Percentiles rank a stretch among this genome's conserved stretches.
Evolutionary conservation across 305 asterid species (phyloP).

Genomic region (Plantago coronopus): DNA sequence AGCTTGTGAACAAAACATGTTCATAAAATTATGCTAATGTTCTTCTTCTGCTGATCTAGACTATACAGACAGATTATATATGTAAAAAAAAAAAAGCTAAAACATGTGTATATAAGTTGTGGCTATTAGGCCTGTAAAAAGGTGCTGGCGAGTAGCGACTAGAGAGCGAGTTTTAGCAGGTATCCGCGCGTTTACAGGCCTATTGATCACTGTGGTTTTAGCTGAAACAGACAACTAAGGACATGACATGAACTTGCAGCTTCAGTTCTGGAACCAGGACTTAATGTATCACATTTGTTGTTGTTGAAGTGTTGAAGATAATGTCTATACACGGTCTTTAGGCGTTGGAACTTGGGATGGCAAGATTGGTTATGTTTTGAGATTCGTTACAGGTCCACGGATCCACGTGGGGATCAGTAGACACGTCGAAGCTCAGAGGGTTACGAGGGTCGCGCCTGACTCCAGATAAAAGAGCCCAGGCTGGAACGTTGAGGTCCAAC

Average conservation of each 20-base stretch:
- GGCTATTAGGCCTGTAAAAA: too few species aligned
- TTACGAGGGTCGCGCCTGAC: slow-evolving; percentile 50
- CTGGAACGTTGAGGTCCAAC: slow-evolving; percentile 57
- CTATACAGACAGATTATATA: too few species aligned
- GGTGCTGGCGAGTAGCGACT: too few species aligned
- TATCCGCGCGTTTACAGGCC: too few species aligned
- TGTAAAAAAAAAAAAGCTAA: too few species aligned
- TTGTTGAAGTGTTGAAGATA: background rate
- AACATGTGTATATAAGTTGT: too few species aligned
- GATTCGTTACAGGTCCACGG: slow-evolving; percentile 29
- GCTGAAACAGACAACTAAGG: too few species aligned
- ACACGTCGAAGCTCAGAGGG: slow-evolving; percentile 46
- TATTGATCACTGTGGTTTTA: too few species aligned
- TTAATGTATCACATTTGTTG: background rate
- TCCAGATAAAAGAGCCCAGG: slow-evolving; percentile 41
- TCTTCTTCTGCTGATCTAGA: too few species aligned
- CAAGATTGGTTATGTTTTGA: slow-evolving; percentile 1
- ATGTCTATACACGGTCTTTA: slow-evolving; percentile 6
- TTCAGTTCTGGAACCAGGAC: too few species aligned
- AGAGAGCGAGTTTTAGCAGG: too few species aligned
- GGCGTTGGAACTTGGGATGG: background rate
- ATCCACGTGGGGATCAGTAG: slow-evolving; percentile 44
- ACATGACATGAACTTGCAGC: too few species aligned
- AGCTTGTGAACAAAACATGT: slow-evolving; percentile 1
- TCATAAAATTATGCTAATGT: background rate